phyloP scores from a whole-genome alignment of 2,329 filamentous ascomycete genomes.

The Penicillium sp. region DNA sequence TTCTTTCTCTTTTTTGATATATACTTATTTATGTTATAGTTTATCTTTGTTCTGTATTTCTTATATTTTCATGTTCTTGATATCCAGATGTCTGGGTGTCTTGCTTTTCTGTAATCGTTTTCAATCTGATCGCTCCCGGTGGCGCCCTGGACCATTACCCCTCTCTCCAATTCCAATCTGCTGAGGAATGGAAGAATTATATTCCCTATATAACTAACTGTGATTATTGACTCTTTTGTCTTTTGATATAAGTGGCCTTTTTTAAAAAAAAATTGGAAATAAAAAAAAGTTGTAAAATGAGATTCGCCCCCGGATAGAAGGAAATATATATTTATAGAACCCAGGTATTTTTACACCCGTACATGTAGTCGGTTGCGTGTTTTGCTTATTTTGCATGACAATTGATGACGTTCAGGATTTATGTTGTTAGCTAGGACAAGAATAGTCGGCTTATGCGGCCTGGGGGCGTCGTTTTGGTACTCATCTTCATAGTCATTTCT shows the following conservation, averaged over 20 bases:
- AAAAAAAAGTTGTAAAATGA: background rate
- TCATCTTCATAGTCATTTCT: background rate
- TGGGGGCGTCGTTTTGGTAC: background rate
- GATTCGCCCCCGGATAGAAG: background rate
- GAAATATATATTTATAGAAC: slow-evolving; percentile 7
- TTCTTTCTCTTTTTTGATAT: background rate
- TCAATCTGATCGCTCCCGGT: slow-evolving; percentile 4
- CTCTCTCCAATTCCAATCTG: slow-evolving; percentile 5
- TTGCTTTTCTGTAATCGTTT: background rate
- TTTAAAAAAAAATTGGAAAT: no score
- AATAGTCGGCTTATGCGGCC: no score
- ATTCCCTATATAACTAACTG: background rate
- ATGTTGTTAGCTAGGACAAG: no score
- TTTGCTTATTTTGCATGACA: background rate
- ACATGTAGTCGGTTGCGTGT: no score
- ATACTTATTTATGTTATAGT: no score
- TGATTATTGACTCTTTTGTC: background rate
- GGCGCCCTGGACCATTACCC: slow-evolving; percentile 7
- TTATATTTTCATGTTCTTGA: background rate
- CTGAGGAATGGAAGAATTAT: background rate
- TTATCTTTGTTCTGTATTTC: background rate
- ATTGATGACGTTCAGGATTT: background rate
- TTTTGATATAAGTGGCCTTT: background rate
- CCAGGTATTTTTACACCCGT: background rate
- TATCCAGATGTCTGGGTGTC: background rate